Conservation (phyloP, 1,139 yeast genomes). For the Pichia inconspicua region DNA sequence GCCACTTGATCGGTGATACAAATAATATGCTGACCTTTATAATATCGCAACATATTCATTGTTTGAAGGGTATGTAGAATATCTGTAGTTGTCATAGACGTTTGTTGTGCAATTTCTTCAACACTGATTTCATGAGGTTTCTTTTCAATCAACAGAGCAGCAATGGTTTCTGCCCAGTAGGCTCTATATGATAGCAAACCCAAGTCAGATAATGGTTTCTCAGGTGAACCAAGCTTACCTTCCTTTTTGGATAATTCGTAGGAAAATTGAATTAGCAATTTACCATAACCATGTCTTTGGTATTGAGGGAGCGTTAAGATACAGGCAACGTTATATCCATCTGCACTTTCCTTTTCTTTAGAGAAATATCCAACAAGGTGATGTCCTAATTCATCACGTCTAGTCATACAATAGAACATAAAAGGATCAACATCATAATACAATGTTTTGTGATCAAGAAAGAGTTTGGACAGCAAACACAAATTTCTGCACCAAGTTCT, state of each 20-base stretch:
- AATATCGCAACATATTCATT: conserved; percentile 79
- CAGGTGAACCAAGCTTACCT: conserved; percentile 91
- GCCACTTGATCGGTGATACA: conserved; percentile 81
- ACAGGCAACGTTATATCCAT: conserved; percentile 95
- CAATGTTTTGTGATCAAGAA: conserved; percentile 88
- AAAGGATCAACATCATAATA: conserved; percentile 98
- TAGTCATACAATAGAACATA: conserved; percentile 89
- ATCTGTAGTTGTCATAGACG: conserved; percentile 96
- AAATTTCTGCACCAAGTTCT: conserved; percentile 95
- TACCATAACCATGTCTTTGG: conserved; percentile 92
- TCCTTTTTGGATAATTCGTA: conserved; percentile 84
- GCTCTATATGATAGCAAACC: conserved; percentile 92
- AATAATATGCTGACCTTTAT: conserved; percentile 93
- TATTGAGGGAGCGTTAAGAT: conserved; percentile 91
- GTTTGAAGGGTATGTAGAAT: conserved; percentile 90
- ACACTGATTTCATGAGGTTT: conserved; percentile 67
- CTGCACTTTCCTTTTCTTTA: conserved; percentile 93
- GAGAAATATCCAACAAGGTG: conserved; percentile 95
- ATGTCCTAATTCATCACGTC: conserved; percentile 80
- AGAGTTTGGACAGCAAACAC: conserved; percentile 78
- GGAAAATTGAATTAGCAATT: conserved; percentile 83
- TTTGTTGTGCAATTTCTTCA: conserved; percentile 79
- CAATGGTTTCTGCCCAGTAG: conserved; percentile 89
- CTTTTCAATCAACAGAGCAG: conserved; percentile 63
- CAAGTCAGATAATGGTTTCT: conserved; percentile 90